Conservation (phyloP, 805 yeast species). For the Millerozyma acaciae region DNA sequence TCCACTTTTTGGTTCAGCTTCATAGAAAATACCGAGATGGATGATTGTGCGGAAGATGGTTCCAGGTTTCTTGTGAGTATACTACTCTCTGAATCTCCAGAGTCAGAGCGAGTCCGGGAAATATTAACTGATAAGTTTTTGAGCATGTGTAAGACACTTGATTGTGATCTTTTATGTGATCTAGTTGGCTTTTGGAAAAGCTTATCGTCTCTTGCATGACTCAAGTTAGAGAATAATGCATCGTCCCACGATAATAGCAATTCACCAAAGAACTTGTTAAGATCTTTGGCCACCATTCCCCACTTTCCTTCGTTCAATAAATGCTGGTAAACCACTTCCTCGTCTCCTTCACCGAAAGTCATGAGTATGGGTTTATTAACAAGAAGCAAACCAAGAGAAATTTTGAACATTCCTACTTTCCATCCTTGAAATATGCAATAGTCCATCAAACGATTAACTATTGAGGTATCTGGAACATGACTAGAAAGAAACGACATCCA, state of each 20-base stretch:
- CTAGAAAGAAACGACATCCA: constrained; percentile 58
- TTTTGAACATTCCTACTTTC: constrained; percentile 50
- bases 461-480: constrained; percentile 51
- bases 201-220: constrained; percentile 6
- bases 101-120: constrained; percentile 11
- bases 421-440: constrained; percentile 50
- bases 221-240: constrained; percentile 17
- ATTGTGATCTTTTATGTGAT: constrained; percentile 7
- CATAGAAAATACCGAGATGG: constrained; percentile 13
- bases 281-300: constrained; percentile 36
- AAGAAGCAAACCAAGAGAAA: constrained; percentile 49
- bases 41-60: constrained; percentile 8
- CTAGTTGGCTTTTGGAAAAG: background rate
- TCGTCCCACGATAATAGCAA: constrained; percentile 35
- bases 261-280: constrained; percentile 38
- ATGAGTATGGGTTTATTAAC: constrained; percentile 45
- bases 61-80: constrained; percentile 1
- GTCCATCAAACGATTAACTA: constrained; percentile 50
- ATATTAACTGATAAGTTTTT: constrained; percentile 23
- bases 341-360: constrained; percentile 31
- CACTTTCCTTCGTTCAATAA: constrained; percentile 41
- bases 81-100: constrained; percentile 5
- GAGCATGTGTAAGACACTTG: constrained; percentile 25
- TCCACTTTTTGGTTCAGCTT: constrained; percentile 3
- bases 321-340: constrained; percentile 42